phyloP scores from a whole-genome alignment of 2,329 filamentous ascomycete species.

The Xylogone sp. region DNA sequence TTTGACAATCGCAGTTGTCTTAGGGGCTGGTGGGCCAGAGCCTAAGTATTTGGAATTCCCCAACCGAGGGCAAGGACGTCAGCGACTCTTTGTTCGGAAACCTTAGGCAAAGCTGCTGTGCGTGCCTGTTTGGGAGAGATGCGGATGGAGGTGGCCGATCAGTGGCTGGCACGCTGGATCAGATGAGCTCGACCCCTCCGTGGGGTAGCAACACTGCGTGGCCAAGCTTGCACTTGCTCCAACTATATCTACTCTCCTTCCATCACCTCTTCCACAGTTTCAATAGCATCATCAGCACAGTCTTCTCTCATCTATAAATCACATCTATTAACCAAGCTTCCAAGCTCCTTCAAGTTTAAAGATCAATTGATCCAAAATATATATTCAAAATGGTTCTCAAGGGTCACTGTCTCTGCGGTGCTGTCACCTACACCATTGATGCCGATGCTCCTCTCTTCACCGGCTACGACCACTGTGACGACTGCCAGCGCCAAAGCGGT shows the following conservation, averaged over 20 bases:
- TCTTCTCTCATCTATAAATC: background rate
- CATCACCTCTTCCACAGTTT: background rate
- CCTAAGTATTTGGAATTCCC: background rate
- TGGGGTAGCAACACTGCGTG: background rate
- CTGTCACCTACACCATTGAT: constrained; percentile 64
- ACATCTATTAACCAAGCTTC: background rate
- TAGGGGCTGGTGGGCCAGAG: background rate
- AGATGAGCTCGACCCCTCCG: background rate
- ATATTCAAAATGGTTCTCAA: constrained; percentile 57
- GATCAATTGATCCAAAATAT: background rate
- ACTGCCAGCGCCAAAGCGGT: constrained; percentile 67
- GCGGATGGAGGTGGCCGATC: background rate
- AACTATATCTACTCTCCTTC: background rate
- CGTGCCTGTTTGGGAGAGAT: background rate
- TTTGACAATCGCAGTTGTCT: background rate
- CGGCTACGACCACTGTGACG: constrained; percentile 69
- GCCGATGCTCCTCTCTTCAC: constrained; percentile 35
- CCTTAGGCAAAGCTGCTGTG: no score
- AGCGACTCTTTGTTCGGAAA: background rate
- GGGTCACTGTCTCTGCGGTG: constrained; percentile 69
- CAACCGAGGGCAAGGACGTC: background rate
- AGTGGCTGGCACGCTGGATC: background rate
- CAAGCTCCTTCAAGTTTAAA: background rate
- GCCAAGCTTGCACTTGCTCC: background rate
- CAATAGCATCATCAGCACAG: background rate